phyloP scores from a whole-genome alignment of 2,329 filamentous ascomycete genomes.

The Coniella lustricola region DNA sequence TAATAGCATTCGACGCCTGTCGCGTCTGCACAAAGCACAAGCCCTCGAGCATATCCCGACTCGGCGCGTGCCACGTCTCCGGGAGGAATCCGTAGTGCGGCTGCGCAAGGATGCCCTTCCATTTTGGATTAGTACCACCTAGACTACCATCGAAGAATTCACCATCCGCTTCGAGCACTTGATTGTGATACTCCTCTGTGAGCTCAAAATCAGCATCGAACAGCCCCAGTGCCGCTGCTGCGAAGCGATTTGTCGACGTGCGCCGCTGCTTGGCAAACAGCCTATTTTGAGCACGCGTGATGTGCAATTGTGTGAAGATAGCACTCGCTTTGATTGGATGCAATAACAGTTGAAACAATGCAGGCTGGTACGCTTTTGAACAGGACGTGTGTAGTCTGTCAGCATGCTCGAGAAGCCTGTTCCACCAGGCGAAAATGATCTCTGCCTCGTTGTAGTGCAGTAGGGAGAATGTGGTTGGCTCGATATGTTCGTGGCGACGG shows the following conservation, averaged over 20 bases:
- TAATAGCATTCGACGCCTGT: conserved; percentile 42
- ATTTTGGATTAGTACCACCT: too few relatives aligned
- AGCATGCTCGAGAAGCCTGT: conserved; percentile 35
- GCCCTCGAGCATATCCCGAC: conserved; percentile 48
- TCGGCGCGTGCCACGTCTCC: conserved; percentile 50
- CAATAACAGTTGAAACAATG: conserved; percentile 55
- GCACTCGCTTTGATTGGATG: conserved; percentile 52
- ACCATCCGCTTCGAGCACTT: conserved; percentile 38
- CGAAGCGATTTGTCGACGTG: conserved; percentile 45
- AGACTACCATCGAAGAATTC: too few relatives aligned
- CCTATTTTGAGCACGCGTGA: conserved; percentile 41
- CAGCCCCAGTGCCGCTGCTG: conserved; percentile 36
- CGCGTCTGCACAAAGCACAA: conserved; percentile 43
- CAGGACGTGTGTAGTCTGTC: conserved; percentile 38
- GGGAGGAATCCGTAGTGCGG: conserved; percentile 45
- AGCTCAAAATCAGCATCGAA: conserved; percentile 46
- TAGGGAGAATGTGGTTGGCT: conserved; percentile 47
- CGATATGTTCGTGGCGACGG: conserved; percentile 54
- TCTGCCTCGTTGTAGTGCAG: conserved; percentile 57
- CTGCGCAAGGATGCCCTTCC: conserved; percentile 48
- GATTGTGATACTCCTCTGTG: conserved; percentile 43
- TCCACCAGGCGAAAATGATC: conserved; percentile 45
- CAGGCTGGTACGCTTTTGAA: conserved; percentile 35
- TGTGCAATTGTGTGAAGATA: conserved; percentile 43
- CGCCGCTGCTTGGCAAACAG: conserved; percentile 49